Conservation (phyloP, 768 basidiomycete species). For the Rhodosporidiobolus sp. region DNA sequence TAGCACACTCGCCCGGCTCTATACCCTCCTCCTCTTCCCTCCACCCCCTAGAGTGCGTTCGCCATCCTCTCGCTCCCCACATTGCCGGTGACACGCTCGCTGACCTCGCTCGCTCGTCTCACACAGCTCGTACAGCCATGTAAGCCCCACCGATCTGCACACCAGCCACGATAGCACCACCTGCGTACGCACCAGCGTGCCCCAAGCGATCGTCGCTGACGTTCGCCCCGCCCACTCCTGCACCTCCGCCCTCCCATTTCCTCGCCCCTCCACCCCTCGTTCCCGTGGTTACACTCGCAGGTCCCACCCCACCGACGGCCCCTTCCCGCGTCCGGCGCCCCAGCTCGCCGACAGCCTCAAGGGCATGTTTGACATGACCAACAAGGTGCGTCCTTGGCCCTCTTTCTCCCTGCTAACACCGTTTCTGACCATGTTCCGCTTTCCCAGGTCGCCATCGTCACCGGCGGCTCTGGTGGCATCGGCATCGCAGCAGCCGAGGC, state of each 20-base stretch:
- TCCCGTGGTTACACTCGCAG: background rate
- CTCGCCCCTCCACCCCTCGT: background rate
- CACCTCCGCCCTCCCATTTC: background rate
- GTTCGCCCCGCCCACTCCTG: background rate
- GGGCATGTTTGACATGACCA: background rate
- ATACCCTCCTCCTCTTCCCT: background rate
- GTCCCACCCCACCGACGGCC: slow-evolving; percentile 28
- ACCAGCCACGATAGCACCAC: too few relatives aligned
- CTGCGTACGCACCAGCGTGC: too few relatives aligned
- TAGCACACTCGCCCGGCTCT: background rate
- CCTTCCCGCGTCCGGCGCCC: slow-evolving; percentile 30
- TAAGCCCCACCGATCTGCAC: too few relatives aligned
- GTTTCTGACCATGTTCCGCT: background rate
- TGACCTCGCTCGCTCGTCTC: too few relatives aligned
- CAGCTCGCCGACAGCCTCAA: slow-evolving; percentile 14
- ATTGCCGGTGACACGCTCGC: too few relatives aligned
- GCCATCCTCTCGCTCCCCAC: too few relatives aligned
- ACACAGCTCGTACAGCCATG: too few relatives aligned
- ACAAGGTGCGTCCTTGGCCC: background rate
- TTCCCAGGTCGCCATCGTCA: slow-evolving; percentile 22
- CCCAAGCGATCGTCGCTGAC: too few relatives aligned
- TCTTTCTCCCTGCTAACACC: too few relatives aligned
- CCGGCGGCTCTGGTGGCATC: slow-evolving; percentile 32
- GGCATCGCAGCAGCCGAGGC: slow-evolving; percentile 30
- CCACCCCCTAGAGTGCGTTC: too few relatives aligned